Percentiles rank a stretch among this genome's conserved stretches.
Evolutionary conservation across 2,329 filamentous ascomycete genomes (phyloP).

Genomic region (Diatrype stigma): DNA sequence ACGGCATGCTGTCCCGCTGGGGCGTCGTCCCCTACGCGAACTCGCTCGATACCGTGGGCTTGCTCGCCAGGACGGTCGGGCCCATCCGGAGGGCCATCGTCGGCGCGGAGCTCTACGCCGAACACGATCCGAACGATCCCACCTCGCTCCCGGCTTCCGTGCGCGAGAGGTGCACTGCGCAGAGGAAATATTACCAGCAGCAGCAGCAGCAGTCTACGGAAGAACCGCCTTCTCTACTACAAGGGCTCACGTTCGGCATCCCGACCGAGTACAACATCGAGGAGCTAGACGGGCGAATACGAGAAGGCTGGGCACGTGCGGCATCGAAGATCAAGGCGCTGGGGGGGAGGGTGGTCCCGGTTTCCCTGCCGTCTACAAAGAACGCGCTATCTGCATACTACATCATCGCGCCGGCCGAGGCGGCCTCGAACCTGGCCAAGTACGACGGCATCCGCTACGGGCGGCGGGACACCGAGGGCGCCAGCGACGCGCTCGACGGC

Average conservation of each 20-base stretch:
- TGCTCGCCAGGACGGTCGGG: constrained; percentile 57
- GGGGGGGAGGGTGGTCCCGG: constrained; percentile 69
- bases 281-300: constrained; percentile 69
- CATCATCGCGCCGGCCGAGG: constrained; percentile 89
- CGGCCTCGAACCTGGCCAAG: constrained; percentile 91
- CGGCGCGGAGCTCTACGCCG: constrained; percentile 42
- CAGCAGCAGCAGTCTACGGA: too few relatives aligned
- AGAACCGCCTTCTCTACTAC: constrained; percentile 16
- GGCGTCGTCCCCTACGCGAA: constrained; percentile 91
- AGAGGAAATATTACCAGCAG: constrained; percentile 26
- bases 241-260: constrained; percentile 48
- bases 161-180: constrained; percentile 42
- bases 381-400: constrained; percentile 92
- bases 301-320: constrained; percentile 62
- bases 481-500: constrained; percentile 51
- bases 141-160: constrained; percentile 61
- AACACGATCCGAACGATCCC: constrained; percentile 67
- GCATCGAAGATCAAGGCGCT: constrained; percentile 55
- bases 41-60: constrained; percentile 83
- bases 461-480: constrained; percentile 40
- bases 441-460: constrained; percentile 98
- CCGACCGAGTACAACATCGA: constrained; percentile 81
- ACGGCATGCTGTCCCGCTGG: constrained; percentile 79
- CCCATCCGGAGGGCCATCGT: constrained; percentile 48
- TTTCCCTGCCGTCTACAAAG: constrained; percentile 79